Base-by-base conservation (phyloP, 2,329 filamentous ascomycete species). In the Botryotinia globosa region DNA sequence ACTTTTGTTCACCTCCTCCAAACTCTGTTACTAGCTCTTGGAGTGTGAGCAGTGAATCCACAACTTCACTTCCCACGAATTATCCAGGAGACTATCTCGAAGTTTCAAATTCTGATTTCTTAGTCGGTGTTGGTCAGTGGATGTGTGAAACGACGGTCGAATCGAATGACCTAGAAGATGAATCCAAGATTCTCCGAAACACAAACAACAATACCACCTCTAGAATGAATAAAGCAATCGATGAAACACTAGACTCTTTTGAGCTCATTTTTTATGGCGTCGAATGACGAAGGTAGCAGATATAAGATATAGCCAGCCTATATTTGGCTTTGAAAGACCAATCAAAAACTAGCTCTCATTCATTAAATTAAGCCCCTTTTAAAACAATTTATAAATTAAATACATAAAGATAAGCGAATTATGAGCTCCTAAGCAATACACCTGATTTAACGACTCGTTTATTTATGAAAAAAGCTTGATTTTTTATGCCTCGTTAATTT, bases 51-150 rank as follows among this genome's bases (percentile, higher is more conserved):
- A 25, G 42, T 29, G 34, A 42, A 44, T 44, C 65, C 12, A 42
- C 9, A 4, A n/a, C 16, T 42, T 67, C 10, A 0, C n/a, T 32
- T 9, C 34, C 37, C 5, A 42, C 48, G 32, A 18, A 25, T 0
- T 58, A 58, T 29, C 3, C 34, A 67, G 34, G 14, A 14, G 48
- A 56, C 8, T 16, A 22, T 54, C 9, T 56, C 48, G 64, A 39
- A 42, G 16, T 34, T 32, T 54, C 25, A 6, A 22, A 56, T 25
- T 32, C 25, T 32, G 8, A 44, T 29, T 20, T 9, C 1, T 5
- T 68, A 32, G 39, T 20, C 3, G 65, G 48, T 32, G n/a, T 56
- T 68, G 65, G 48, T 20, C n/a, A 56, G 18, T 68, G 65, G 65
- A 56, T 18, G 9, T 68, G 34, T 58, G 65, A n/a, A 42, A 68